Conservation (phyloP, 225 moss, liverwort and hornwort genomes). For the Bryoerythrophyllum caledonicum region DNA sequence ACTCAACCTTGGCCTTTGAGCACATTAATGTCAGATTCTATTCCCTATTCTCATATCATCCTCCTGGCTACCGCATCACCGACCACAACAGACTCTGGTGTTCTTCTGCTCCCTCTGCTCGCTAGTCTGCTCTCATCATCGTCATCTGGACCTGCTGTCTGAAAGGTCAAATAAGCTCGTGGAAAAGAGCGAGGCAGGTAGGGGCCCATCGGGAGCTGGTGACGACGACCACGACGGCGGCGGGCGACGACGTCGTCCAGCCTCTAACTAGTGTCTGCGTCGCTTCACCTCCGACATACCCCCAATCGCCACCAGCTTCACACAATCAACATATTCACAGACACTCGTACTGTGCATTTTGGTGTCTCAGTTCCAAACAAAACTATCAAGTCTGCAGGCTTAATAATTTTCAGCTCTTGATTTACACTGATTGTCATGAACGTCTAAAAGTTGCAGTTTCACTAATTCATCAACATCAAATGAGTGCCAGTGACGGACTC, state of each 20-base stretch:
- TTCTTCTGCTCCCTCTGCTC: background rate
- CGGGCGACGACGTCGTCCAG: conserved; percentile 5
- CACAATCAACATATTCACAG: background rate
- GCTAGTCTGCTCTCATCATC: background rate
- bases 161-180: conserved; percentile 29
- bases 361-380: no score
- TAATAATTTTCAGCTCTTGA: no score
- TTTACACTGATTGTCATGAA: no score
- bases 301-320: background rate
- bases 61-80: conserved; percentile 29
- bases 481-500: no score
- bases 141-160: conserved; percentile 18
- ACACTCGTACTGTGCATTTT: no score
- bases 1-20: background rate
- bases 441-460: background rate
- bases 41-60: background rate
- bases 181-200: background rate
- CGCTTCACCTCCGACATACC: conserved; percentile 5
- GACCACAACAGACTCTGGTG: conserved; percentile 30
- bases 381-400: no score
- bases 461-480: background rate
- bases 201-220: background rate
- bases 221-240: conserved; percentile 21
- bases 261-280: background rate
- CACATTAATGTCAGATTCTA: conserved; percentile 10